phyloP scores from a whole-genome alignment of 768 basidiomycete species.

The Filobasidium wieringae region DNA sequence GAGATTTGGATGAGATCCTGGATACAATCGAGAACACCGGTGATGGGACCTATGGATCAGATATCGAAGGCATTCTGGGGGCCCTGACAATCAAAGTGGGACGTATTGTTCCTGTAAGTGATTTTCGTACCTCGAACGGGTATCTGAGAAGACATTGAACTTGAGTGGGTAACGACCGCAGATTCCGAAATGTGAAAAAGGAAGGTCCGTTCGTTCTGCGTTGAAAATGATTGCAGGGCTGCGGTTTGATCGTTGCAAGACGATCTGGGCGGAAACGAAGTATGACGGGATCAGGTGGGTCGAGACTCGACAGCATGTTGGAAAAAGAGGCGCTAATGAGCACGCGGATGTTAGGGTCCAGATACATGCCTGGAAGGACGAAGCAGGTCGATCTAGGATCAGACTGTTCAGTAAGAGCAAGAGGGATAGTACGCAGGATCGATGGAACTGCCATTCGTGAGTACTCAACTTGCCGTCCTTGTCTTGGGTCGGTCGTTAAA shows the following conservation, averaged over 20 bases:
- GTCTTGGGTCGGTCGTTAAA: too few species aligned
- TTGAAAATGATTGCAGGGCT: constrained; percentile 41
- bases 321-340: not conserved
- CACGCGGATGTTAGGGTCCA: constrained; percentile 59
- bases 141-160: not conserved
- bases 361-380: constrained; percentile 58
- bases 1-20: constrained; percentile 52
- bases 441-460: constrained; percentile 52
- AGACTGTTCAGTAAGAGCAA: constrained; percentile 81
- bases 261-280: constrained; percentile 79
- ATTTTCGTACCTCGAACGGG: too few species aligned
- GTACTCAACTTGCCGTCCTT: constrained; percentile 2
- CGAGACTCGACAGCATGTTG: not conserved
- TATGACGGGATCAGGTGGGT: constrained; percentile 73
- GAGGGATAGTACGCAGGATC: constrained; percentile 66
- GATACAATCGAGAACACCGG: constrained; percentile 22
- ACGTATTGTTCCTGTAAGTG: too few species aligned
- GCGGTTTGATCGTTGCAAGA: constrained; percentile 29
- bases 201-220: constrained; percentile 49
- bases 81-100: too few species aligned
- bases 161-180: constrained; percentile 25
- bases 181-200: constrained; percentile 79
- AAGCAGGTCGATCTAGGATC: constrained; percentile 43
- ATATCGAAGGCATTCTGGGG: not conserved
- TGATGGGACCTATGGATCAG: constrained; percentile 28